Evolutionary conservation across 2,329 filamentous ascomycete genomes (phyloP), one percentile per base, ranked within the genome.

Genomic region (Verticillium alfalfae): DNA sequence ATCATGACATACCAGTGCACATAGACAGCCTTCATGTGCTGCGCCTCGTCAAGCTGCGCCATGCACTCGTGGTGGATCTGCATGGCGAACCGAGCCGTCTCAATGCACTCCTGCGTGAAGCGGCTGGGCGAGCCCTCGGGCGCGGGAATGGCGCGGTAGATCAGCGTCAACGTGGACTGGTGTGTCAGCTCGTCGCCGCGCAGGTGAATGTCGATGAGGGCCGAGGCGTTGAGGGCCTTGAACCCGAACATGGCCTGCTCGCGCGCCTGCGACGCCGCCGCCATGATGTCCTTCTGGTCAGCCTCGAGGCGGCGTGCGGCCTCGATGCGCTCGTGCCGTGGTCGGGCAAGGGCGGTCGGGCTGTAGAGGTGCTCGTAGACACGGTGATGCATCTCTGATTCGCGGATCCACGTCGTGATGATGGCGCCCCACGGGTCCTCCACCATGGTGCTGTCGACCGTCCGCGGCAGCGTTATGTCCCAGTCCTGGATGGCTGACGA

Each of bases 401-500:
- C 77, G 34, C 76, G 76, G 49, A 87, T 79, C 84, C 85, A 88
- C 39, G 81, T 71, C 12, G 75, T 71, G 34, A 84, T 81, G 31
- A 86, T 72, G 8, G 72, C 69, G 5, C 77, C 78, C 72, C 82
- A 83, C 37, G 78, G 76, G 58, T 78, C 70, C 36, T 76, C 74
- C 16, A 69, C 66, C 59, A 63, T 69, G 2, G 66, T 63, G 38
- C 67, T 67, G 52, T 71, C 70, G 59, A 66, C 69, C 12, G 65
- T 75, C 36, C 76, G 72, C 2, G 80, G 77, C 10, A 86, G 76
- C 1, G 81, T 81, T 59, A 88, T 84, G 58, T 88, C 85, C 68
- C 81, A 86, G 60, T 86, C 82, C 57, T 83, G 83, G 2, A 88
- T 78, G 9, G 79, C 77, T 1, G 83, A 80, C 0, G 82, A 75